These are phyloP conservation scores for Arthrinium phaeospermum DNA, from an alignment of 2,329 filamentous ascomycete species.

Conservation along the genomic window DNA sequence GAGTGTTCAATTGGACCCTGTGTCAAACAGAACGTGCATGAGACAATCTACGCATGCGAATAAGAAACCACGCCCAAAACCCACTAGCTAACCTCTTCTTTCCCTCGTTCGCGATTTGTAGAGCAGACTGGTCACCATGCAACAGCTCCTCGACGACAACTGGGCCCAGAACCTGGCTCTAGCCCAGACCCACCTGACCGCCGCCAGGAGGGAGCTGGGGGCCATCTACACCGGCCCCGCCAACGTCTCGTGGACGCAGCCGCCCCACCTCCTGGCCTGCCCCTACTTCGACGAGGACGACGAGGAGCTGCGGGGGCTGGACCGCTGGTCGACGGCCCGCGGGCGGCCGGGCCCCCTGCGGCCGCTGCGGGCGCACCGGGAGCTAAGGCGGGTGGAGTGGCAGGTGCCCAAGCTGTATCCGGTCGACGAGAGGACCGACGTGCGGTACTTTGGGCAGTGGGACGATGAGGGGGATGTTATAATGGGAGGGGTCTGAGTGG, in stretches of 20 bases:
- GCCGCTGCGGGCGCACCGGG: not conserved
- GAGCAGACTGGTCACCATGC: no score
- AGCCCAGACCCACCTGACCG: not conserved
- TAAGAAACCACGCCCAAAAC: no score
- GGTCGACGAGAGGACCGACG: not conserved
- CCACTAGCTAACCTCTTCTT: no score
- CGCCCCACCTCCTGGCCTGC: not conserved
- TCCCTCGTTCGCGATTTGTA: no score
- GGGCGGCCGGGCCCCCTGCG: not conserved
- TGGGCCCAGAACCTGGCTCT: no score
- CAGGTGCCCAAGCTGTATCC: not conserved
- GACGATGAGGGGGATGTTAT: not conserved
- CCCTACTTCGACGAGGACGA: not conserved
- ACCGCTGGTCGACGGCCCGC: not conserved
- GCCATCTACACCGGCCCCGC: not conserved
- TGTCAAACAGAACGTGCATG: no score
- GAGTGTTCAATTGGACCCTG: no score
- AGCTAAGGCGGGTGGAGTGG: not conserved
- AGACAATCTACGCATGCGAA: no score
- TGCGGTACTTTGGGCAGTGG: not conserved
- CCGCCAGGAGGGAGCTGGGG: not conserved
- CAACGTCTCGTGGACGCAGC: not conserved
- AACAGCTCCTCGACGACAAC: not conserved
- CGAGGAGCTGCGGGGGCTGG: not conserved
- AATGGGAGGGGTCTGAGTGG: not conserved